phyloP scores from a whole-genome alignment of 2,329 filamentous ascomycete genomes.

The Didymella exigua region DNA sequence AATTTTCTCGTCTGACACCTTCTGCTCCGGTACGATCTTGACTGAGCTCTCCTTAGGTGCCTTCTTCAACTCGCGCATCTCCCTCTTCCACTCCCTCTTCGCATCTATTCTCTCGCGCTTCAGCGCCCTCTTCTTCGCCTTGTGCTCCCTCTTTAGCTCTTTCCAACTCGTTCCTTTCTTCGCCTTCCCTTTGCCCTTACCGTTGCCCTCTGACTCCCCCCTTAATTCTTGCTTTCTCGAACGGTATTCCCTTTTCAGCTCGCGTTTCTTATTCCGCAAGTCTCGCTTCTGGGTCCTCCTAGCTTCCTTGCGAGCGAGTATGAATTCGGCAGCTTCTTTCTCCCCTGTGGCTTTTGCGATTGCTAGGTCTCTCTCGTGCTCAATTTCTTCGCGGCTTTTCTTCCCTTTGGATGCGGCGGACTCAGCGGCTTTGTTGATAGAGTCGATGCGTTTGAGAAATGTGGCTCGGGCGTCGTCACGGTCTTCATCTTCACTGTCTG shows the following conservation, averaged over 20 bases:
- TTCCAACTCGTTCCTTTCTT: conserved; percentile 33
- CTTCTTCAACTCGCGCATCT: conserved; percentile 16
- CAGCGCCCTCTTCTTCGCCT: conserved; percentile 28
- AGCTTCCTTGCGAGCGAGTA: conserved; percentile 23
- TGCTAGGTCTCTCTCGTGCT: conserved; percentile 30
- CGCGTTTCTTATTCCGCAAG: conserved; percentile 17
- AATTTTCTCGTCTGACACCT: not conserved
- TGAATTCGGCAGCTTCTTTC: conserved; percentile 26
- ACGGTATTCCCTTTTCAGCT: conserved; percentile 25
- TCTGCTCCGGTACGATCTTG: conserved; percentile 4
- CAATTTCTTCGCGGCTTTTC: conserved; percentile 27
- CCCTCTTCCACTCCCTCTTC: conserved; percentile 27
- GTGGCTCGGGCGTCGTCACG: conserved; percentile 8
- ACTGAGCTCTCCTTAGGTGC: not conserved
- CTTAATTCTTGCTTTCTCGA: conserved; percentile 29
- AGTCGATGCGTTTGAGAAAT: conserved; percentile 26
- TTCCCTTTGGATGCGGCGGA: conserved; percentile 31
- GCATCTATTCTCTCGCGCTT: conserved; percentile 19
- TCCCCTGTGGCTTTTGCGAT: conserved; percentile 32
- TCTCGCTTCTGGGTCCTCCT: conserved; percentile 22
- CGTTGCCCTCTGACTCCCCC: conserved; percentile 15
- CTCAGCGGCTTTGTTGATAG: conserved; percentile 30
- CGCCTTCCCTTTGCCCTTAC: conserved; percentile 27
- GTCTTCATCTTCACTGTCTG: conserved; percentile 21
- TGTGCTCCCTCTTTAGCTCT: conserved; percentile 30